A percentile compares a stretch with the other conserved stretches of the same genome.
Evolutionary conservation across 106 monocot genomes (phyloP).

Genomic region (Narthecium ossifragum): DNA sequence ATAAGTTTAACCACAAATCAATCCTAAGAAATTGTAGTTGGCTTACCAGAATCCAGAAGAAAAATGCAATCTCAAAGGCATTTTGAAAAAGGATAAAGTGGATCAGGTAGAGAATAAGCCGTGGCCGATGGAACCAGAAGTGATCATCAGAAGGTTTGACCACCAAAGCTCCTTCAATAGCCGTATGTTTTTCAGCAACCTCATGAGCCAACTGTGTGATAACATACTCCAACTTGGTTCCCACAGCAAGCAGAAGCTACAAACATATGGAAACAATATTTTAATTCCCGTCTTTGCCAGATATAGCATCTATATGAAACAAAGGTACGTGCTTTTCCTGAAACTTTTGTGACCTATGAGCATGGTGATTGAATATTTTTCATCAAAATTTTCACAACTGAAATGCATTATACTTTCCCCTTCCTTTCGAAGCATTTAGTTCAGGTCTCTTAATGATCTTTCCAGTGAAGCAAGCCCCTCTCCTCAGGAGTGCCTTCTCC

Average conservation of each 20-base stretch:
- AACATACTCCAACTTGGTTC: slow-evolving; percentile 43
- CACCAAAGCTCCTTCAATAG: slow-evolving; percentile 36
- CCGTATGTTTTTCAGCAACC: slow-evolving; percentile 55
- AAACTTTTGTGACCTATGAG: too few relatives aligned
- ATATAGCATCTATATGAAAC: neutral
- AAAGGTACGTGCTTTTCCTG: neutral
- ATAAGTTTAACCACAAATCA: too few relatives aligned
- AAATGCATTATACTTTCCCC: too few relatives aligned
- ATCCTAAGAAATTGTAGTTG: neutral
- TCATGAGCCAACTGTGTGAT: slow-evolving; percentile 41
- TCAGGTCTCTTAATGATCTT: too few relatives aligned
- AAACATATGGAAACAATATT: neutral
- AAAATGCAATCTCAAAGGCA: slow-evolving; percentile 53
- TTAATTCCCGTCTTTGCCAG: neutral
- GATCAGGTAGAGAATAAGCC: slow-evolving; percentile 37
- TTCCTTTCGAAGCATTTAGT: too few relatives aligned
- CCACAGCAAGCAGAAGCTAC: slow-evolving; percentile 46
- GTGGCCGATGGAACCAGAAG: slow-evolving; percentile 40
- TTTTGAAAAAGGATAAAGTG: slow-evolving; percentile 67
- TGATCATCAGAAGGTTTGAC: slow-evolving; percentile 51
- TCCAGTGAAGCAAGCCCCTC: too few relatives aligned
- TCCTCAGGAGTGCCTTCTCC: too few relatives aligned
- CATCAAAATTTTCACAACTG: too few relatives aligned
- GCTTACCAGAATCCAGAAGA: slow-evolving; percentile 59
- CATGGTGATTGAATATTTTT: too few relatives aligned